Base-by-base conservation (phyloP, 805 yeast genomes). In the Candida tammaniensis region DNA sequence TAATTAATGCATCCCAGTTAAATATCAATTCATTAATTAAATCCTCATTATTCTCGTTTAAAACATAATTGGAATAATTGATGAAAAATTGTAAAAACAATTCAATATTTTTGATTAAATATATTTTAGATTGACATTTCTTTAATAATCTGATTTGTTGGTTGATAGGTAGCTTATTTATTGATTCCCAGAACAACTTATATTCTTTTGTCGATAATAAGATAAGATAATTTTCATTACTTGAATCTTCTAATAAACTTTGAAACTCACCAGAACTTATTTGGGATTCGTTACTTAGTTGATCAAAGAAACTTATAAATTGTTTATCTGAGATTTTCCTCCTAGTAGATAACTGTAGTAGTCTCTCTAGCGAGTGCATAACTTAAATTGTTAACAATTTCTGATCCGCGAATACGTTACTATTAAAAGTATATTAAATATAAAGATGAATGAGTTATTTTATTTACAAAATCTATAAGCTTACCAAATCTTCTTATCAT, bases 241-340 rank as follows among this genome's bases (percentile, higher is more conserved):
- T 28, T 3, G 37, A 31, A 21, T 53, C 39, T 24, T 56, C 59
- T 10, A 63, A 42, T 4, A 64, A 40, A 15, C 40, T 39, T n/a
- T 53, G 44, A 20, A 49, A 57, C 27, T 63, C 60, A 14, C 47
- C 40, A 12, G 54, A 52, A 5, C 44, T 25, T 6, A 61, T 42
- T 3, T 51, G 37, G 2, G 38, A 35, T 13, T 38, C 39, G 11
- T 46, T 39, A 18, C 53, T 50, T 17, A 64, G 44, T 39, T 62
- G 66, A 26, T 47, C 44, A 37, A 48, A 54, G 12, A 65, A 46
- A 4, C 49, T 39, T 4, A 48, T 39, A 38, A 65, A 64, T 11
- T 48, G 47, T 32, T 48, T 51, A 23, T 46, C 39, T 7, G 59
- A 25, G 4, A 57, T 36, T 28, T 35, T 34, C 21, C 42, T 12